A percentile compares a stretch with the other conserved stretches of the same genome.
These are phyloP conservation scores for Fusarium transvaalense DNA, from an alignment of 2,329 filamentous ascomycete genomes.

Conservation along the genomic window DNA sequence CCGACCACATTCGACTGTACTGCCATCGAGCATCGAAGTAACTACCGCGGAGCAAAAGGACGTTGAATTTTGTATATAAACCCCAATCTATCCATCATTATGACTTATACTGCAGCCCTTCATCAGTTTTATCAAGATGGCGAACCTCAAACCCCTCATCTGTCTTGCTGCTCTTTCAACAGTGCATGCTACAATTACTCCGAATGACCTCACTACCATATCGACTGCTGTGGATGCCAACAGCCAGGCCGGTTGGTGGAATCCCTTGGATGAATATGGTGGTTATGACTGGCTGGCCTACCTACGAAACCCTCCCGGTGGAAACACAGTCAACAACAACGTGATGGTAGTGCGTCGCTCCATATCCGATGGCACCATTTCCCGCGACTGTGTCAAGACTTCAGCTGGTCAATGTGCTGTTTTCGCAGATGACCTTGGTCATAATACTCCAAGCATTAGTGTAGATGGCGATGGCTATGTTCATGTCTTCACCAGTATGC, in stretches of 20 bases:
- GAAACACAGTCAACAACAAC: conserved; percentile 43
- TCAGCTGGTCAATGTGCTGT: conserved; percentile 35
- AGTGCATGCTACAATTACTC: conserved; percentile 4
- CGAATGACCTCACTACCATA: conserved; percentile 4
- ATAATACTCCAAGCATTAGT: conserved; percentile 34
- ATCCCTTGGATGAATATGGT: conserved; percentile 44
- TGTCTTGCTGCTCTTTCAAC: background rate
- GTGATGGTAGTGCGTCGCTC: conserved; percentile 45
- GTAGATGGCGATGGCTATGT: conserved; percentile 45
- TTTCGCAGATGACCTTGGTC: conserved; percentile 44
- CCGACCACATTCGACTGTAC: background rate
- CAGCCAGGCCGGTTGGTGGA: conserved; percentile 47
- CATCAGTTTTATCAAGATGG: background rate
- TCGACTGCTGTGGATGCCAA: conserved; percentile 38
- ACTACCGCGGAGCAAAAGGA: background rate
- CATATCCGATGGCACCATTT: conserved; percentile 31
- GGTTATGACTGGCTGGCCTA: conserved; percentile 45
- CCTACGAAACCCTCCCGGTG: conserved; percentile 41
- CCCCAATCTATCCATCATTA: accelerated
- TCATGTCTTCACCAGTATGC: conserved; percentile 49
- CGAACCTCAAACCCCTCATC: background rate
- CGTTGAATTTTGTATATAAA: background rate
- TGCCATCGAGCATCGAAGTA: background rate
- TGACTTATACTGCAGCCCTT: background rate
- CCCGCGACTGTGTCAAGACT: conserved; percentile 43